Conservation (phyloP, 2,329 filamentous ascomycete genomes). For the Biscogniauxia mediterranea region DNA sequence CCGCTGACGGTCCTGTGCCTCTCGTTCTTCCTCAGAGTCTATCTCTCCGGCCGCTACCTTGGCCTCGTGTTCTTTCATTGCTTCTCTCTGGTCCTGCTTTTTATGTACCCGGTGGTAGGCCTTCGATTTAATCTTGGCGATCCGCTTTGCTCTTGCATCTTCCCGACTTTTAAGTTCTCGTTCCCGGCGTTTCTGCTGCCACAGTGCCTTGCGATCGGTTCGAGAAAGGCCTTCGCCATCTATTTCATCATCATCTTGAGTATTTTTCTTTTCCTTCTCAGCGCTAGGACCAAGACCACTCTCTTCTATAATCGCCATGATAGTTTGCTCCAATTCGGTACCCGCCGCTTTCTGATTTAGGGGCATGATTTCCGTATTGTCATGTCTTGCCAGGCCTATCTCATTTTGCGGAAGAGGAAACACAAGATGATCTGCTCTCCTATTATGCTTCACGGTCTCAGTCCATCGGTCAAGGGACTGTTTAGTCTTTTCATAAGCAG, state of each 20-base stretch:
- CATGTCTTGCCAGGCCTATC: slow-evolving; percentile 54
- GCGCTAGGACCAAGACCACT: slow-evolving; percentile 68
- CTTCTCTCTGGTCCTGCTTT: slow-evolving; percentile 60
- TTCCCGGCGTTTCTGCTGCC: slow-evolving; percentile 72
- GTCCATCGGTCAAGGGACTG: slow-evolving; percentile 89
- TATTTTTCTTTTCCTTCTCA: slow-evolving; percentile 55
- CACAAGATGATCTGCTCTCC: slow-evolving; percentile 82
- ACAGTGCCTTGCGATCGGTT: slow-evolving; percentile 69
- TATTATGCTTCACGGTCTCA: slow-evolving; percentile 92
- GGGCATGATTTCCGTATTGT: slow-evolving; percentile 63
- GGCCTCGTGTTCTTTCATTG: slow-evolving; percentile 51
- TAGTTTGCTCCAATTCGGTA: slow-evolving; percentile 81
- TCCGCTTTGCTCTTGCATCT: slow-evolving; percentile 81
- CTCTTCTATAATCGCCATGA: slow-evolving; percentile 85
- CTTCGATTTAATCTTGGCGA: slow-evolving; percentile 99
- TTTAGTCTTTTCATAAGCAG: slow-evolving; percentile 87
- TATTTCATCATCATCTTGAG: slow-evolving; percentile 64
- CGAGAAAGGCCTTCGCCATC: slow-evolving; percentile 71
- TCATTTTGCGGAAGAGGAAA: slow-evolving; percentile 81
- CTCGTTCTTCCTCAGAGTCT: slow-evolving; percentile 64
- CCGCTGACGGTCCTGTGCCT: slow-evolving; percentile 67
- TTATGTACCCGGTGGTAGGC: slow-evolving; percentile 89
- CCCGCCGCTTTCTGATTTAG: slow-evolving; percentile 63
- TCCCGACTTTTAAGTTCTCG: slow-evolving; percentile 86
- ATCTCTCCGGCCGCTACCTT: slow-evolving; percentile 57